Percentiles rank a stretch among this genome's conserved stretches.
These are phyloP conservation scores for Boletus subluridellus DNA, from an alignment of 1,284 basidiomycete species.

Conservation along the genomic window DNA sequence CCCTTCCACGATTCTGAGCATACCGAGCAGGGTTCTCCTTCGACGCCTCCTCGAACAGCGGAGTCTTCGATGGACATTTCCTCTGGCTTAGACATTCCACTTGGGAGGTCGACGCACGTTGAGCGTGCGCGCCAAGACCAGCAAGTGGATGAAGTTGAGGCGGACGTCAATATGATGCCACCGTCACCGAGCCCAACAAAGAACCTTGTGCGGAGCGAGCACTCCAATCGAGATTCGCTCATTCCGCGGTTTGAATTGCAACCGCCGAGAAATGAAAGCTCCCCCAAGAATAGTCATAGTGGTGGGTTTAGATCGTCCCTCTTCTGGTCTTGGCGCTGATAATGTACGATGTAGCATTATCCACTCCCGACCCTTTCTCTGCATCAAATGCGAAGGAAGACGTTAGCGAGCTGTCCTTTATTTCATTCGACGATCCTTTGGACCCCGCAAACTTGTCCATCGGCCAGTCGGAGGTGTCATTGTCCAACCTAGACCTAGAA, in stretches of 20 bases:
- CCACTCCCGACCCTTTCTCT: slow-evolving; percentile 25
- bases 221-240: slow-evolving; percentile 30
- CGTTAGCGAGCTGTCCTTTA: slow-evolving; percentile 37
- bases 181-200: slow-evolving; percentile 61
- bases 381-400: slow-evolving; percentile 31
- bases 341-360: slow-evolving; percentile 9
- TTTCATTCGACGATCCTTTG: slow-evolving; percentile 33
- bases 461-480: slow-evolving; percentile 33
- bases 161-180: slow-evolving; percentile 52
- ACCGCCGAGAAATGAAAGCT: slow-evolving; percentile 18
- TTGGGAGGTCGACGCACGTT: slow-evolving; percentile 47
- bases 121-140: slow-evolving; percentile 43
- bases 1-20: slow-evolving; percentile 15
- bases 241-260: slow-evolving; percentile 44
- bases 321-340: background rate
- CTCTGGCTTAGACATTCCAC: slow-evolving; percentile 37
- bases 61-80: slow-evolving; percentile 22
- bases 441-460: slow-evolving; percentile 37
- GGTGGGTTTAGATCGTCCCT: slow-evolving; percentile 15
- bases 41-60: slow-evolving; percentile 19
- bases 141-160: slow-evolving; percentile 38
- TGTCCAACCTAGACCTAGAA: slow-evolving; percentile 32
- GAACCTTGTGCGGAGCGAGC: slow-evolving; percentile 12
- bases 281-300: slow-evolving; percentile 16
- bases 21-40: slow-evolving; percentile 15